Evolutionary conservation across 2,329 filamentous ascomycete genomes (phyloP), one percentile per base, ranked within the genome.

Genomic region (Boeremia lycopersici): DNA sequence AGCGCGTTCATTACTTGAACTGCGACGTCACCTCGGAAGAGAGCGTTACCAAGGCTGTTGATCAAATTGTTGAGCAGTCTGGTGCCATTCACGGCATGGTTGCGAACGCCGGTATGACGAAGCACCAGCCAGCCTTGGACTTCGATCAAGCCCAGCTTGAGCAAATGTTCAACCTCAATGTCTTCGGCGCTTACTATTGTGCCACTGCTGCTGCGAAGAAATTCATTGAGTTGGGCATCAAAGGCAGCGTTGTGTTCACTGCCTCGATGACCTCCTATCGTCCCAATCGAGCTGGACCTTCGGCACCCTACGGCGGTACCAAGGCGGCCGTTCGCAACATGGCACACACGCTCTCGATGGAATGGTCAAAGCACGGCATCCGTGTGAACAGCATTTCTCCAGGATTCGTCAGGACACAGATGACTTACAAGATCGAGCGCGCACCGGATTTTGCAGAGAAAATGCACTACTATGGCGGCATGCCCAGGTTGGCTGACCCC

Each of bases 351-450:
- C 84, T 95, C 23, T 90, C 89, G 38, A 89, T 89, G 50, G 90
- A 95, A 78, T 93, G 90, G 90, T 89, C 90, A 68, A 89, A 90
- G 77, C 83, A 91, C 76, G 82, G 83, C 65, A 91, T 93, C 71
- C 87, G 90, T 33, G 89, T 93, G 69, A 95, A 95, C 83, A 88
- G 86, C 76, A 91, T 93, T 77, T 90, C 87, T 6, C 90, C 90
- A 17, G 90, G 90, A 28, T 93, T 93, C 80, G 93, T 93, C 87
- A 89, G 93, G 79, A 95, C 90, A 43, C 75, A 61, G 68, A 80
- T 80, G 78, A 80, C 78, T 2, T 80, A 81, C 62, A 82, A 77
- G 65, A 76, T 82, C 4, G 78, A 80, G 17, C 74, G 75, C 44
- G 76, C 79, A 44, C 74, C 77, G 0, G 81, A 83, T 56, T 83